Conservation (phyloP, 768 basidiomycete genomes). For the Suillus paluster region DNA sequence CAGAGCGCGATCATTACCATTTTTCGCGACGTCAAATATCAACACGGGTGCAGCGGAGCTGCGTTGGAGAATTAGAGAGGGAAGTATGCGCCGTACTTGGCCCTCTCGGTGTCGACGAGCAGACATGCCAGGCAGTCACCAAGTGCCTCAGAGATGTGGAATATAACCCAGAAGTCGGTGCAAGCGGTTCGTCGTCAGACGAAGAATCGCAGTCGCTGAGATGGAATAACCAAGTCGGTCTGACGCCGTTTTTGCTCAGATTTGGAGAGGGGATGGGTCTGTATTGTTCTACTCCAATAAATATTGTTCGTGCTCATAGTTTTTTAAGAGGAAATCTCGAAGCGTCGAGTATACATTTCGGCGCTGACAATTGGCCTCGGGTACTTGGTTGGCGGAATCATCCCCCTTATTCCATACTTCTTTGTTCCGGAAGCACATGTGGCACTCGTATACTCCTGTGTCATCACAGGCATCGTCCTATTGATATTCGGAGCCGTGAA, state of each 20-base stretch:
- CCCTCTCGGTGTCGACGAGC: constrained; percentile 88
- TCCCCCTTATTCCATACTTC: constrained; percentile 93
- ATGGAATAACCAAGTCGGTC: constrained; percentile 80
- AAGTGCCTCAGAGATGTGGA: constrained; percentile 73
- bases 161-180: constrained; percentile 37
- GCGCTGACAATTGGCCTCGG: constrained; percentile 96
- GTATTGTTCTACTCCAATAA: constrained; percentile 26
- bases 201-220: constrained; percentile 61
- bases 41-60: constrained; percentile 82
- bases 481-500: constrained; percentile 88
- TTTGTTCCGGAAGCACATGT: constrained; percentile 74
- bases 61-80: constrained; percentile 94
- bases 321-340: constrained; percentile 82
- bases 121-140: constrained; percentile 80
- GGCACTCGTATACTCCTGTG: constrained; percentile 69
- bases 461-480: constrained; percentile 80
- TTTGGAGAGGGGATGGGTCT: constrained; percentile 92
- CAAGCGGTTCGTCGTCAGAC: constrained; percentile 37
- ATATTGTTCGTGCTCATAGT: not conserved
- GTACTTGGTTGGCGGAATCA: constrained; percentile 91
- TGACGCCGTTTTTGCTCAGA: constrained; percentile 93
- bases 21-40: constrained; percentile 77
- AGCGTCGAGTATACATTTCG: constrained; percentile 81
- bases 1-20: constrained; percentile 93
- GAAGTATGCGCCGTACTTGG: constrained; percentile 89